phyloP scores from a whole-genome alignment of 768 basidiomycete species.

The Termitomyces eurrhizus region DNA sequence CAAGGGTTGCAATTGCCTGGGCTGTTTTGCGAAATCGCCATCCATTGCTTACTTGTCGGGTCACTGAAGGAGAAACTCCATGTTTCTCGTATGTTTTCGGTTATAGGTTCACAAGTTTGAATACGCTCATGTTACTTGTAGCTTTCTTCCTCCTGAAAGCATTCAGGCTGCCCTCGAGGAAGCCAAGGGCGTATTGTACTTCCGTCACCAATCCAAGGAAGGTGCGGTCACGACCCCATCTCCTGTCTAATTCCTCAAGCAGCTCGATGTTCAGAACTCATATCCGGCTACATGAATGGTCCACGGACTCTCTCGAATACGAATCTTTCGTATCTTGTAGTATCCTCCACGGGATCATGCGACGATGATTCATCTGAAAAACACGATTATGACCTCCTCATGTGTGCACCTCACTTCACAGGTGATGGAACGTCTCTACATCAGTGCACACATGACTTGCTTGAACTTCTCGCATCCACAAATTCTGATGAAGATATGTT shows the following conservation, averaged over 20 bases:
- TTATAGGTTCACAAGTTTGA: background rate
- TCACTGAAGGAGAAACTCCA: conserved; percentile 35
- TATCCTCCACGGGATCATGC: conserved; percentile 11
- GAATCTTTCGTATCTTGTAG: conserved; percentile 47
- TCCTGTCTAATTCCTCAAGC: background rate
- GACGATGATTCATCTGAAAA: conserved; percentile 8
- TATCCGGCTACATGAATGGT: conserved; percentile 59
- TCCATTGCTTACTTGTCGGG: conserved; percentile 48
- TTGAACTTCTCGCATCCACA: conserved; percentile 33
- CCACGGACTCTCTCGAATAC: conserved; percentile 50
- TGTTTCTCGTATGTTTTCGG: conserved; percentile 43
- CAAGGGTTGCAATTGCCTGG: conserved; percentile 50
- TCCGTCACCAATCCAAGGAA: conserved; percentile 36
- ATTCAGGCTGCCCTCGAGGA: conserved; percentile 34
- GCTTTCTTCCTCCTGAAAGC: conserved; percentile 38
- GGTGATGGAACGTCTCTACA: conserved; percentile 70
- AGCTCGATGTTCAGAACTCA: conserved; percentile 29
- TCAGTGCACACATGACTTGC: conserved; percentile 60
- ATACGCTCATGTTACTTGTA: conserved; percentile 12
- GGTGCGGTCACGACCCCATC: conserved; percentile 25
- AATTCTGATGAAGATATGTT: conserved; percentile 20
- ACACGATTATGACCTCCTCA: conserved; percentile 38
- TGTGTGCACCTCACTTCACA: conserved; percentile 62
- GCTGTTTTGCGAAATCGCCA: conserved; percentile 53
- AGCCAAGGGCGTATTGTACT: conserved; percentile 38